Base-by-base conservation (phyloP, 2,329 filamentous ascomycete species). In the Fusarium concolor region DNA sequence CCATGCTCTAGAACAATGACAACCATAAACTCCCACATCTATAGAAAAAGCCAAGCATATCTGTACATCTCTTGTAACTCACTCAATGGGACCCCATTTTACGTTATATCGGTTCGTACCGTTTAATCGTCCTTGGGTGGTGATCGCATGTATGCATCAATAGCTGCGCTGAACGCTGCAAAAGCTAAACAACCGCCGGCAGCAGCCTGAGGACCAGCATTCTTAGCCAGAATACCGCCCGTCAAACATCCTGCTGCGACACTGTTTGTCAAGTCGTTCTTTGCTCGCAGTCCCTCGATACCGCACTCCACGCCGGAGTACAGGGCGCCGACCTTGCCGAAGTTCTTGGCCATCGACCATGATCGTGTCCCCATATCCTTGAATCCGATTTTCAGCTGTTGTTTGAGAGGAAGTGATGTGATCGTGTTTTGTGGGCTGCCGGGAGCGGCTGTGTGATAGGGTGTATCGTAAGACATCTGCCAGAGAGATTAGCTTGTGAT, bases 401-500 rank as follows among this genome's bases (percentile, higher is more conserved):
- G 89, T 44, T 89, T 87, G 68, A 95, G 85, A 28, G 96, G 94
- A 20, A 99, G 88, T n/a, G 84, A 84, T 41, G 83, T 77, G 62
- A 89, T 75, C 46, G 83, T 78, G 24, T 72, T 79, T 26, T 77
- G 74, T 18, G 78, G 73, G 46, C 76, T 73, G 74, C 80, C 80
- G 42, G 82, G 80, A 47, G 72, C 74, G 31, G 80, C 75, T 31
- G 78, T 82, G 78, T 87, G 91, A 80, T 94, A 90, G 61, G 95
- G 92, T 0, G 94, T 97, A 78, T 99, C 96, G 87, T 99, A 99
- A 80, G 93, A 91, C 96, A 99, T 99, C 93, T 97, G 2, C 11
- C 37, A 49, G 62, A 51, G 49, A 54, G 35, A 63, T 75, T 68
- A 72, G 69, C 37, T 24, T 38, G 43, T 26, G n/a, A 42, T n/a